Base-by-base conservation (phyloP, 2,329 filamentous ascomycete species). In the Exophiala xenobiotica region DNA sequence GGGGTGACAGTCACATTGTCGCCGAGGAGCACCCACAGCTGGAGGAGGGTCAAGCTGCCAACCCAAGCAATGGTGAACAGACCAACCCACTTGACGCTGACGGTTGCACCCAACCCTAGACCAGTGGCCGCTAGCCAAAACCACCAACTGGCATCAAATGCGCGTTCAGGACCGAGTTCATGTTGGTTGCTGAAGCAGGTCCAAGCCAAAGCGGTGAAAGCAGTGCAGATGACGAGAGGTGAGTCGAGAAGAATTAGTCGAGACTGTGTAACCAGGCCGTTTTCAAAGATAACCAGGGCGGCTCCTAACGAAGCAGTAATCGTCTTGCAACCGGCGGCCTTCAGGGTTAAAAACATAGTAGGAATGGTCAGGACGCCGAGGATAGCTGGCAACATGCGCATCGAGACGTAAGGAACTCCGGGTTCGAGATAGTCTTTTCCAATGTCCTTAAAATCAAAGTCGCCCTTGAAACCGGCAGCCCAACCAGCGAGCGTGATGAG, bases 401-500 rank as follows among this genome's bases (percentile, higher is more conserved):
- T 99, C 49, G 93, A 88, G 49, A 99, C 93, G 72, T 99, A 99
- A 37, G 93, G 93, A 48, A 99, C 93, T 46, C 85, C 83, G 3
- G 93, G 90, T 74, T 96, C 93, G 58, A 97, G 70, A 68, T 99
- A 99, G 71, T 99, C 93, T 76, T 97, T 96, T 71, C 93, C 93
- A 72, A 99, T 99, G 63, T 99, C 91, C 78, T 97, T 99, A 78
- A 99, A 99, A 71, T 97, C 93, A 69, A 99, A 99, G 58, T 90
- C 80, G 59, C 93, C 93, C 67, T 96, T 82, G 70, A 97, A 99
- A 47, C 93, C 93, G 64, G 91, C 93, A 58, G 96, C 73, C 85
- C 88, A 99, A 63, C 92, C 93, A 58, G 91, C 90, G 54, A 99
- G 82, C 46, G 93, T 95, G 65, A 99, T 92, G 62, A 99, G 84